Percentiles rank a stretch among this genome's conserved stretches.
Evolutionary conservation across 2,329 filamentous ascomycete species (phyloP).

Genomic region (Sporothrix brasiliensis): DNA sequence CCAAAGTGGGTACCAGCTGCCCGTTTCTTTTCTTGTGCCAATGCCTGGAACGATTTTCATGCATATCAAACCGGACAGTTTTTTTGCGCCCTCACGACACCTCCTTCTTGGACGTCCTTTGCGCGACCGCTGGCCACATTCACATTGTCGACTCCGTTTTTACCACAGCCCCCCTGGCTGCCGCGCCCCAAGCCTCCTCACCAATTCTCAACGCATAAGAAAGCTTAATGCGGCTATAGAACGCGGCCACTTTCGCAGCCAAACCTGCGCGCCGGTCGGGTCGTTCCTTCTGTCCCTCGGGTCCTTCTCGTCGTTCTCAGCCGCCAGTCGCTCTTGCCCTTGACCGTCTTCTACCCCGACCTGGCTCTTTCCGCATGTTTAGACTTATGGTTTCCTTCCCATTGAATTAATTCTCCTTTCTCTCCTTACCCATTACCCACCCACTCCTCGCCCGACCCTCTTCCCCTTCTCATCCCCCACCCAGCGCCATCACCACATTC

Average conservation of each 20-base stretch:
- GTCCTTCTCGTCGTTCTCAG: background rate
- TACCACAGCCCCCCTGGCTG: conserved; percentile 20
- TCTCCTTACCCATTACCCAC: background rate
- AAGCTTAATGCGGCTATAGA: conserved; percentile 28
- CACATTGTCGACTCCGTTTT: conserved; percentile 4
- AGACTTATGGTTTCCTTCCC: background rate
- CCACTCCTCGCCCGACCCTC: background rate
- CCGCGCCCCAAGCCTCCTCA: conserved; percentile 25
- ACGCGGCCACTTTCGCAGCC: conserved; percentile 19
- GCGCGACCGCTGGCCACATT: background rate
- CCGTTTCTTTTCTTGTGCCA: conserved; percentile 23
- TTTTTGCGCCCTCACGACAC: conserved; percentile 28
- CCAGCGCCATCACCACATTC: background rate
- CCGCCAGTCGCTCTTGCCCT: conserved; percentile 5
- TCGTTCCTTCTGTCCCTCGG: conserved; percentile 18
- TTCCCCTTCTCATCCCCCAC: background rate
- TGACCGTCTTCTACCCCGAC: background rate
- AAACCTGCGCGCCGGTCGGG: conserved; percentile 17
- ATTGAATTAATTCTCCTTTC: conserved; percentile 14
- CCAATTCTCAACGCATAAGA: conserved; percentile 26
- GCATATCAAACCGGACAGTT: conserved; percentile 30
- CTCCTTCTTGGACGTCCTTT: conserved; percentile 8
- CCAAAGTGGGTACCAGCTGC: conserved; percentile 20
- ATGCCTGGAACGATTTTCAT: conserved; percentile 32
- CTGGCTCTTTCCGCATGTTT: conserved; percentile 7